Percentiles rank a stretch among this genome's conserved stretches.
These are phyloP conservation scores for Mangifera indica DNA, from an alignment of 345 rosid species.

Conservation along the genomic window DNA sequence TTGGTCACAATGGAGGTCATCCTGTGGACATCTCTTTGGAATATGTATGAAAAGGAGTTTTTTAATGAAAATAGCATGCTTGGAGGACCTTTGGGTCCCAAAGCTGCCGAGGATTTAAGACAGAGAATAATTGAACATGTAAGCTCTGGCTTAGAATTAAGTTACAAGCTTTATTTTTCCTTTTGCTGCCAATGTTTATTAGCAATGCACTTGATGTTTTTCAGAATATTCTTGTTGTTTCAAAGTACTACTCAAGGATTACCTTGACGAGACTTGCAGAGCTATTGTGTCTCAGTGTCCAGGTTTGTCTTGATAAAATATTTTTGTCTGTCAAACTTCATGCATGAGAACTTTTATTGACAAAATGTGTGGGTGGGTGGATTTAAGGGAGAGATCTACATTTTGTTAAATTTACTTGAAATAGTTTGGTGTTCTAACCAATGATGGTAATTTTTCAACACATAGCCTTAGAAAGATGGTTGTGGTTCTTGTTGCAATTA, in stretches of 20 bases:
- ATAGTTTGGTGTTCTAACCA: too few species aligned
- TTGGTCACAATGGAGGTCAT: conserved; percentile 96
- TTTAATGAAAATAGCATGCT: conserved; percentile 76
- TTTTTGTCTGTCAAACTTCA: too few species aligned
- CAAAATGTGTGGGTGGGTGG: too few species aligned
- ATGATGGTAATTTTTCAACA: too few species aligned
- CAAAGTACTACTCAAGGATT: conserved; percentile 91
- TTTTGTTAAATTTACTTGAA: too few species aligned
- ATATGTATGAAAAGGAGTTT: conserved; percentile 74
- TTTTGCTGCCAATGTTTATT: conserved; percentile 15
- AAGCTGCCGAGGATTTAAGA: conserved; percentile 92
- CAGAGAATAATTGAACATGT: conserved; percentile 95
- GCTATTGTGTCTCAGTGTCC: conserved; percentile 75
- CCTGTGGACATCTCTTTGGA: conserved; percentile 96
- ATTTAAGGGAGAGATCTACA: too few species aligned
- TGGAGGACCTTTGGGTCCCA: conserved; percentile 86
- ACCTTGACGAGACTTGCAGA: conserved; percentile 86
- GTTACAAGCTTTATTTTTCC: conserved; percentile 8
- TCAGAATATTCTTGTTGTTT: conserved; percentile 97
- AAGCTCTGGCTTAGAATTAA: conserved; percentile 17
- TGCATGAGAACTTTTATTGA: too few species aligned
- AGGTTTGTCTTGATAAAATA: conserved; percentile 38
- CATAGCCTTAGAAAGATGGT: too few species aligned
- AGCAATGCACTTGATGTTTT: conserved; percentile 21
- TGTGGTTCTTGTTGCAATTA: too few species aligned